Evolutionary conservation across 192 early-diverging fungal genomes (phyloP).

Genomic region (Radiomyces spectabilis): DNA sequence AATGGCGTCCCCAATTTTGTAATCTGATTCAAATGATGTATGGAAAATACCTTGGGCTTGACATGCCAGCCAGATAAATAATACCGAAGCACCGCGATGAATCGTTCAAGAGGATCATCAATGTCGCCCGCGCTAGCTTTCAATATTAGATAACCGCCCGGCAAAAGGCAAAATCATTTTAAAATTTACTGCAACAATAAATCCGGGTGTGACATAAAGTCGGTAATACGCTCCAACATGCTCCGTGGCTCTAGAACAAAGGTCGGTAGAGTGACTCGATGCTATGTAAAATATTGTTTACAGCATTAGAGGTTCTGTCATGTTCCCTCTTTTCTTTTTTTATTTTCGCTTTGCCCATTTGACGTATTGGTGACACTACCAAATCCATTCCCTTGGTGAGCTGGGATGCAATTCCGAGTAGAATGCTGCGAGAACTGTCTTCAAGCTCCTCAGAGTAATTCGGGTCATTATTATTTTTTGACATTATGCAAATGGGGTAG

Average conservation of each 20-base stretch:
- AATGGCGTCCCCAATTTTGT: background rate
- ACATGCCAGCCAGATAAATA: conserved; percentile 92
- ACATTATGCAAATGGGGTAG: too few relatives aligned
- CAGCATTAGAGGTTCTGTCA: too few relatives aligned
- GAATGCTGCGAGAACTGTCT: conserved; percentile 79
- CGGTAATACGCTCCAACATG: conserved; percentile 90
- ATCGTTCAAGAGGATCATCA: conserved; percentile 65
- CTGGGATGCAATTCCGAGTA: conserved; percentile 83
- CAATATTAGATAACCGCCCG: background rate
- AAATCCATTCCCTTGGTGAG: conserved; percentile 88
- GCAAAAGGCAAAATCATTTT: background rate
- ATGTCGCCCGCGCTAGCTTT: conserved; percentile 54
- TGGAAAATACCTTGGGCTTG: conserved; percentile 84
- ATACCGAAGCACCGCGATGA: conserved; percentile 77
- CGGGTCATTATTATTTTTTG: too few relatives aligned
- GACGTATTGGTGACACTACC: too few relatives aligned
- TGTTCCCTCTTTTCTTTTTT: too few relatives aligned
- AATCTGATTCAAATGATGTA: background rate
- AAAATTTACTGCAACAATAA: conserved; percentile 62
- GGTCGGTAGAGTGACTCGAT: conserved; percentile 88
- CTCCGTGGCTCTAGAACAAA: conserved; percentile 92
- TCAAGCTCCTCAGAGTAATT: conserved; percentile 71
- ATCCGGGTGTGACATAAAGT: conserved; percentile 92
- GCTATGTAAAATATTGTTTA: conserved; percentile 21
- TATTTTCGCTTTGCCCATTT: too few relatives aligned